Evolutionary conservation across 2,329 filamentous ascomycete species (phyloP).

Genomic region (Verticillium nubilum): DNA sequence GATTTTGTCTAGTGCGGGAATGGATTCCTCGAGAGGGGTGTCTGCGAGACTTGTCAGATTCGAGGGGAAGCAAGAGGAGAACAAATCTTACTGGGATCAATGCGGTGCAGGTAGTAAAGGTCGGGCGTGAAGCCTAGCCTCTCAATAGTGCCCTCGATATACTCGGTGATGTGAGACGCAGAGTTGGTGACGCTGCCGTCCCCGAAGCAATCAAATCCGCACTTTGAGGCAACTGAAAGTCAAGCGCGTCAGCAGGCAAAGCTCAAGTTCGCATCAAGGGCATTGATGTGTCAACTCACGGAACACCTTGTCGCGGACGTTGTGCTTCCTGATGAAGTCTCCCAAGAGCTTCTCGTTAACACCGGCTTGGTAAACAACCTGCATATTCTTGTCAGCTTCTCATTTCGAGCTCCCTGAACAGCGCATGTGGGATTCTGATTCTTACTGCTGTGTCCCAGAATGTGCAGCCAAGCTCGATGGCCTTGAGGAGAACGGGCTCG

Average conservation of each 20-base stretch:
- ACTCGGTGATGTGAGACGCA: constrained; percentile 37
- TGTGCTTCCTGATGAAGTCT: constrained; percentile 44
- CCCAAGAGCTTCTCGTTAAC: constrained; percentile 44
- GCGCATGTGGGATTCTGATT: background rate
- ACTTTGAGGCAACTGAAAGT: constrained; percentile 39
- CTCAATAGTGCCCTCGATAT: constrained; percentile 44
- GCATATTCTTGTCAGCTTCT: background rate
- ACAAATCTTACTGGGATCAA: constrained; percentile 32
- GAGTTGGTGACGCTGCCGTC: constrained; percentile 33
- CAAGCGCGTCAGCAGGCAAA: background rate
- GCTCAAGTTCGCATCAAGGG: background rate
- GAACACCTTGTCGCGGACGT: constrained; percentile 43
- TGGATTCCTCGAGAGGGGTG: constrained; percentile 41
- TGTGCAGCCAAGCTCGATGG: constrained; percentile 38
- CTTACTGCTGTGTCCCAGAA: constrained; percentile 40
- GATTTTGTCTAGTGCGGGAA: constrained; percentile 38
- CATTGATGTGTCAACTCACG: constrained; percentile 20
- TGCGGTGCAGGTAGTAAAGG: constrained; percentile 37
- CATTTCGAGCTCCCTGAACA: background rate
- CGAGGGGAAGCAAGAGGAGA: background rate
- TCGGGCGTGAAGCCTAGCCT: constrained; percentile 40
- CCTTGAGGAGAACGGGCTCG: constrained; percentile 43
- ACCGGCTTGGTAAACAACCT: constrained; percentile 40
- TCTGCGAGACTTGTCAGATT: constrained; percentile 11
- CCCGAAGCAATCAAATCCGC: constrained; percentile 33